Evolutionary conservation across 257 asterid genomes (phyloP).

Genomic region (Ophiorrhiza pumila): DNA sequence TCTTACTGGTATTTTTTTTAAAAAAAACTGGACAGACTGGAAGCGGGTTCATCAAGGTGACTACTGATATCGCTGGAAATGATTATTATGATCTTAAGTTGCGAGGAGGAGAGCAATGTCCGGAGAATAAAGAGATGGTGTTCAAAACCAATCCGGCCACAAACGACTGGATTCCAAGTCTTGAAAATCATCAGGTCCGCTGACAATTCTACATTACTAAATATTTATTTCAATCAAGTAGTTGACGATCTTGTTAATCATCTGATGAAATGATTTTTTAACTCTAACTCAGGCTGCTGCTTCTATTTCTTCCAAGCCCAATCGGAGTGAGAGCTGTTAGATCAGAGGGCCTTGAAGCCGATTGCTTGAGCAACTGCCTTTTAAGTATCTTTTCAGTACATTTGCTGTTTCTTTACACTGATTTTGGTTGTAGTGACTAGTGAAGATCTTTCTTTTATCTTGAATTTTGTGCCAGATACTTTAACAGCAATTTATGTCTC

Average conservation of each 20-base stretch:
- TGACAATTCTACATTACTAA: too few species aligned
- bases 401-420: neutral
- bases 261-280: too few species aligned
- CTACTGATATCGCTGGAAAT: constrained; percentile 7
- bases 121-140: constrained; percentile 12
- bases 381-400: neutral
- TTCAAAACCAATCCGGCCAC: constrained; percentile 44
- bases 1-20: neutral
- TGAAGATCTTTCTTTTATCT: too few species aligned
- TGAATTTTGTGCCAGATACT: too few species aligned
- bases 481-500: too few species aligned
- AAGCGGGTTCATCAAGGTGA: constrained; percentile 40
- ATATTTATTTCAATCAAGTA: too few species aligned
- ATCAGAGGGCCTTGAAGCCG: neutral
- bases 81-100: constrained; percentile 24
- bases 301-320: constrained; percentile 34
- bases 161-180: constrained; percentile 42
- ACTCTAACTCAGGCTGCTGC: constrained; percentile 19
- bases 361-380: neutral
- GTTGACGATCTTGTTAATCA: too few species aligned
- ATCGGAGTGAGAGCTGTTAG: constrained; percentile 39
- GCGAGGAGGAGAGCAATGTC: neutral
- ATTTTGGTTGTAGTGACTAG: too few species aligned
- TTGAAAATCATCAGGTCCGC: constrained; percentile 32
- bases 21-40: constrained; percentile 32